Evolutionary conservation across 768 basidiomycete species (phyloP).

Genomic region (Paxillus ammoniavirescens): DNA sequence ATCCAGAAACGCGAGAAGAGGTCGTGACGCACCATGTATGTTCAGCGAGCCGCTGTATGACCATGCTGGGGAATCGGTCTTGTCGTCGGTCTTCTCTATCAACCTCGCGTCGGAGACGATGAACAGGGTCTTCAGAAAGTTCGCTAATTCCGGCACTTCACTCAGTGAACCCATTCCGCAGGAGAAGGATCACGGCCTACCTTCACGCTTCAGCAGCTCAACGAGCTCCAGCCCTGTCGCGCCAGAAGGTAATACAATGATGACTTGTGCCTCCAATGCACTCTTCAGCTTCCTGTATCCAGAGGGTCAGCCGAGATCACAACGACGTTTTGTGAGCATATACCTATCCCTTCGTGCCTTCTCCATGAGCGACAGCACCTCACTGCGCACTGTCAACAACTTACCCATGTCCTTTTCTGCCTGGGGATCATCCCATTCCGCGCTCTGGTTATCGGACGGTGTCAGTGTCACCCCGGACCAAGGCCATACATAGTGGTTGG

Average conservation of each 20-base stretch:
- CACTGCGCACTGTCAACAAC: constrained; percentile 58
- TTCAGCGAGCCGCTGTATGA: constrained; percentile 41
- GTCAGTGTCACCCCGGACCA: not conserved
- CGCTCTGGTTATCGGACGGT: constrained; percentile 35
- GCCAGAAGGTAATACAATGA: constrained; percentile 52
- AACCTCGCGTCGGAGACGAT: constrained; percentile 74
- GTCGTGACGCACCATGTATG: constrained; percentile 44
- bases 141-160: constrained; percentile 39
- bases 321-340: constrained; percentile 14
- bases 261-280: constrained; percentile 75
- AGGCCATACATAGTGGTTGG: not conserved
- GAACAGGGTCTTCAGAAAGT: constrained; percentile 69
- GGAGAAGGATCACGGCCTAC: constrained; percentile 12
- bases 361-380: constrained; percentile 69
- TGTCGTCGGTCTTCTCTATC: constrained; percentile 42
- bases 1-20: not conserved
- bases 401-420: constrained; percentile 62
- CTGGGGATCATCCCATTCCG: constrained; percentile 59
- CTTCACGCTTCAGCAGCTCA: constrained; percentile 45
- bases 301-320: constrained; percentile 2
- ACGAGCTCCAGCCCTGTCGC: constrained; percentile 28
- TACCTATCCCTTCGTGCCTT: constrained; percentile 76
- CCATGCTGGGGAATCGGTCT: constrained; percentile 46
- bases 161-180: not conserved
- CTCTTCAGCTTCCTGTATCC: constrained; percentile 64